Conservation (phyloP, 2,329 filamentous ascomycete genomes). For the Scedosporium minutisporum region DNA sequence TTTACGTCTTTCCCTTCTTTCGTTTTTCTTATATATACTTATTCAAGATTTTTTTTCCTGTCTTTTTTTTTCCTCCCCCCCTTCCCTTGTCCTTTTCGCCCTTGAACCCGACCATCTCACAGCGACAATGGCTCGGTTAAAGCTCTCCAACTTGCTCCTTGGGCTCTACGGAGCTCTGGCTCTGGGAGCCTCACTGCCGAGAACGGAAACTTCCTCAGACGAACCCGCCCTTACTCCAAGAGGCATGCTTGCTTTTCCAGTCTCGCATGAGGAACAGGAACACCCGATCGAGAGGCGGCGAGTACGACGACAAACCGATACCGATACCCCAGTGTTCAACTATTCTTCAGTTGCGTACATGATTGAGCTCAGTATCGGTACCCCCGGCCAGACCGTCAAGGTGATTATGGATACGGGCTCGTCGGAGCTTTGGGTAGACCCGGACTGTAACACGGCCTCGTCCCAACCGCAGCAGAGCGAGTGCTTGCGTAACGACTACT, state of each 20-base stretch:
- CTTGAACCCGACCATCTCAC: neutral
- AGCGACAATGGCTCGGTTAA: neutral
- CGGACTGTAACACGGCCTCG: slow-evolving; percentile 19
- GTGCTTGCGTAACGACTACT: slow-evolving; percentile 9
- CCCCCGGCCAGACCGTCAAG: slow-evolving; percentile 25
- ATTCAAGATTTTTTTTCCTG: neutral
- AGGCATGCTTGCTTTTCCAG: neutral
- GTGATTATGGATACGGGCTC: slow-evolving; percentile 33
- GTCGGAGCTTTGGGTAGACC: slow-evolving; percentile 32
- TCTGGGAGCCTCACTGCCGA: neutral
- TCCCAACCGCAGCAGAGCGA: slow-evolving; percentile 9
- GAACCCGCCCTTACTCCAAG: neutral
- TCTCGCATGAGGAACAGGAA: neutral
- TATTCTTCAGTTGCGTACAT: slow-evolving; percentile 24
- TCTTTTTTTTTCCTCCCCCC: neutral
- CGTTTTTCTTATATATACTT: neutral
- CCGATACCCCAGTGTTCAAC: slow-evolving; percentile 11
- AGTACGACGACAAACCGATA: slow-evolving; percentile 1
- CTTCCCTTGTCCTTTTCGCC: neutral
- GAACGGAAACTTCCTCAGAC: neutral
- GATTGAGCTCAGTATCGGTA: slow-evolving; percentile 27
- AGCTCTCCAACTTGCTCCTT: neutral
- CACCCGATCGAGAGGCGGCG: neutral
- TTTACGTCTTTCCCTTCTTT: neutral
- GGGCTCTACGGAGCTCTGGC: neutral